These are phyloP conservation scores for Trametes cubensis DNA, from an alignment of 768 basidiomycete species.

Conservation along the genomic window DNA sequence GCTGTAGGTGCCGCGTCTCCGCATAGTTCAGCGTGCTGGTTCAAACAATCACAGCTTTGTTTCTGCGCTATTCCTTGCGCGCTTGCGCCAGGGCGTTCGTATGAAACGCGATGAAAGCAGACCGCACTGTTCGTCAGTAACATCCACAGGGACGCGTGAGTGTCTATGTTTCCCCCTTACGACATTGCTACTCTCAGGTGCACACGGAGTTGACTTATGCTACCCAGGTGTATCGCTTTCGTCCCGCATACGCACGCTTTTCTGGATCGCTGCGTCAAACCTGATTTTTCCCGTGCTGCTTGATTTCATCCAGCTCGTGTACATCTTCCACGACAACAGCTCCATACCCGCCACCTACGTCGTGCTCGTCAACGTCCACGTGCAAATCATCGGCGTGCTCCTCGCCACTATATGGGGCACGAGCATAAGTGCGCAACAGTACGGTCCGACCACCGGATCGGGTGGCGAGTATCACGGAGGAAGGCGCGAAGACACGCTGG, in stretches of 20 bases:
- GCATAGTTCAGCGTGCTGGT: background rate
- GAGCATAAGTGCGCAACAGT: background rate
- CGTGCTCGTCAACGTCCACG: slow-evolving; percentile 16
- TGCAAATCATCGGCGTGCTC: slow-evolving; percentile 19
- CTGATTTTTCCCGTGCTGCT: slow-evolving; percentile 44
- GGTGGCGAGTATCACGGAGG: no score
- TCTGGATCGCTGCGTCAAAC: slow-evolving; percentile 41
- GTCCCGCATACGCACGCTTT: slow-evolving; percentile 36
- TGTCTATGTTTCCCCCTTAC: background rate
- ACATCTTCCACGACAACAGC: slow-evolving; percentile 7
- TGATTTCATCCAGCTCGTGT: slow-evolving; percentile 38
- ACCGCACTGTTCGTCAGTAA: background rate
- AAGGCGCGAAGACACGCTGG: no score
- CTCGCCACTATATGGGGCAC: slow-evolving; percentile 18
- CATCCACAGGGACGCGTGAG: no score
- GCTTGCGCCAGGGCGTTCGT: background rate
- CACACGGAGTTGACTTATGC: no score
- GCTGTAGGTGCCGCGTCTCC: slow-evolving; percentile 30
- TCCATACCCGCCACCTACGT: slow-evolving; percentile 15
- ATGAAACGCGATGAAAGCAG: background rate
- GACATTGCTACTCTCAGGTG: no score
- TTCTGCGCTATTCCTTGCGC: slow-evolving; percentile 7
- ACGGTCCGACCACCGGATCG: no score
- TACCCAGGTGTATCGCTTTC: background rate
- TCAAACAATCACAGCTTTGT: background rate